Conservation (phyloP, 1,284 basidiomycete species). For the Moesziomyces aphidis region DNA sequence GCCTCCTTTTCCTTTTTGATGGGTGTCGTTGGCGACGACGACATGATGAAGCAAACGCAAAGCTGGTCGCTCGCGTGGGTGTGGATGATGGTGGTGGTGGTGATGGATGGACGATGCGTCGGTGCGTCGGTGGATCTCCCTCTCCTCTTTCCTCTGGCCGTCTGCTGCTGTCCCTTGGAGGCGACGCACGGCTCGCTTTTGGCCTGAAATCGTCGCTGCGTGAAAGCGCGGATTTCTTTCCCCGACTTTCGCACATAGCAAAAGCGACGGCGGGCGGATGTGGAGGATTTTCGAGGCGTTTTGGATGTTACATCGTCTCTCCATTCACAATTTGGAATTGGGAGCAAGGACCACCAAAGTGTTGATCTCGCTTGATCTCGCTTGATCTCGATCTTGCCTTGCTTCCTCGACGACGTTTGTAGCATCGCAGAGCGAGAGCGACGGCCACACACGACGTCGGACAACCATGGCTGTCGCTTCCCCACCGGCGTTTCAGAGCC, state of each 20-base stretch:
- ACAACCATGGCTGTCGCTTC: neutral
- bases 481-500: slow-evolving; percentile 37
- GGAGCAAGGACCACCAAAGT: slow-evolving; percentile 4
- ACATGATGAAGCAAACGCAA: slow-evolving; percentile 21
- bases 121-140: too few species aligned
- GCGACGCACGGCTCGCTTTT: slow-evolving; percentile 3
- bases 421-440: too few species aligned
- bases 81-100: slow-evolving; percentile 1
- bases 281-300: neutral
- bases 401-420: too few species aligned
- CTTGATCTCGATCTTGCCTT: neutral
- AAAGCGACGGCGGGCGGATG: neutral
- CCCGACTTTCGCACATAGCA: neutral
- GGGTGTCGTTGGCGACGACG: slow-evolving; percentile 22
- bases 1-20: slow-evolving; percentile 28
- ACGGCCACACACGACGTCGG: too few species aligned
- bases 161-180: neutral
- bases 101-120: neutral
- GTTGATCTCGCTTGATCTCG: slow-evolving; percentile 13
- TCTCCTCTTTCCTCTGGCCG: neutral
- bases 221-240: slow-evolving; percentile 21
- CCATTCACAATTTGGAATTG: neutral
- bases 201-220: slow-evolving; percentile 10
- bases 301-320: too few species aligned
- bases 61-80: too few species aligned